Evolutionary conservation across 345 rosid genomes (phyloP).

Genomic region (Bruguiera sexangula): DNA sequence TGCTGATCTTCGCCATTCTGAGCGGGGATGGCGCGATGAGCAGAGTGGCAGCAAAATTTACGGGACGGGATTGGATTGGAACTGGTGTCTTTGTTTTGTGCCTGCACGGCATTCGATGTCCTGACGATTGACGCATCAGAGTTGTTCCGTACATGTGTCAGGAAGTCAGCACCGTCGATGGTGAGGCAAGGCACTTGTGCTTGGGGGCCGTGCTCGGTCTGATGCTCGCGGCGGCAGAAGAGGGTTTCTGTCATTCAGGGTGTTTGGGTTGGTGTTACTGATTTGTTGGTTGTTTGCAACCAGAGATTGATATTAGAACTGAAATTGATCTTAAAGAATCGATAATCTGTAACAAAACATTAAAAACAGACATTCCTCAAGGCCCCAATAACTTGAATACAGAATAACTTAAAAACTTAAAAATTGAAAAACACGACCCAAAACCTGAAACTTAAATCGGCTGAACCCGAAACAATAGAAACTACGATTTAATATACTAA

Average conservation of each 20-base stretch:
- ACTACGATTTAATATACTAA: no score
- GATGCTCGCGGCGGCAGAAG: slow-evolving; percentile 30
- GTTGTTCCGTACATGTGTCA: slow-evolving; percentile 15
- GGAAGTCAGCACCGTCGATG: slow-evolving; percentile 12
- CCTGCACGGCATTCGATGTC: slow-evolving; percentile 44
- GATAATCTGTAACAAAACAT: no score
- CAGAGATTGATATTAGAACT: no score
- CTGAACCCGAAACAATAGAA: no score
- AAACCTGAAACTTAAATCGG: no score
- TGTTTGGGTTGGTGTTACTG: slow-evolving; percentile 57
- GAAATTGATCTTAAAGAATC: no score
- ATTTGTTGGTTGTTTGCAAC: slow-evolving; percentile 49
- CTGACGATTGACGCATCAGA: slow-evolving; percentile 30
- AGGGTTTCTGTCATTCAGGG: slow-evolving; percentile 44
- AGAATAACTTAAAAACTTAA: no score
- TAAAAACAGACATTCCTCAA: no score
- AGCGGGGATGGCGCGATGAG: slow-evolving; percentile 42
- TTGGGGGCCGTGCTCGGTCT: slow-evolving; percentile 10
- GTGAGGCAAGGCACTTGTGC: slow-evolving; percentile 11
- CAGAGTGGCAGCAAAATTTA: slow-evolving; percentile 3
- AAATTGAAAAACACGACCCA: no score
- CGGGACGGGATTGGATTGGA: slow-evolving; percentile 46
- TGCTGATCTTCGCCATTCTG: slow-evolving; percentile 38
- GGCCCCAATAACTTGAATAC: no score
- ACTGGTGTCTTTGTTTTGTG: slow-evolving; percentile 51